Evolutionary conservation across 768 basidiomycete species (phyloP), one percentile per base, ranked within the genome.

Genomic region (Mrakia hoshinonis): DNA sequence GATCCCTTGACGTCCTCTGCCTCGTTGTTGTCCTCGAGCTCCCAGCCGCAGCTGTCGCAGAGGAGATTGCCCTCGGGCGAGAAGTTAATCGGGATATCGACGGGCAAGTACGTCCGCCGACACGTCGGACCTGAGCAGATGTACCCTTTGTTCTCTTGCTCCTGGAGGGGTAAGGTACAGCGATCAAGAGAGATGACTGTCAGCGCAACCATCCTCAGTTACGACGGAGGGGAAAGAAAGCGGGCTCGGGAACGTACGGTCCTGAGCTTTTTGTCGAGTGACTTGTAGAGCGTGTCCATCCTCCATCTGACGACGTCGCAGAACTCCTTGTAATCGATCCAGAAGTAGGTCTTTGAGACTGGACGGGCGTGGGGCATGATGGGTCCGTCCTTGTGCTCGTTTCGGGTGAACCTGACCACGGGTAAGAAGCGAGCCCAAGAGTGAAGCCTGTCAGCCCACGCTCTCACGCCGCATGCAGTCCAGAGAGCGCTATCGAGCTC

Each of bases 271-370:
- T 89, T 87, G 81, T 98, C 93, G 74, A 99, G 92, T 73, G 86
- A 66, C 86, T 73, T 87, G 84, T 74, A 90, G 85, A 91, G 97
- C 93, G 78, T 90, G 5, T 91, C 91, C 67, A 98, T 86, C 49
- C 94, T 85, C 91, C 95, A 99, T 79, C 98, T 97, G 80, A 95
- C 90, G 58, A 98, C 93, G 80, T 98, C 93, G 81, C 91, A 93
- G 78, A 97, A 94, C 77, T 88, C 86, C 76, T 92, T 87, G 80
- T 95, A 93, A 81, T 99, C 89, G 78, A 99, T 90, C 81, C 91
- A 97, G 82, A 91, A 99, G 82, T 97, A 99, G 77, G 91, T 89
- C 76, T 89, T 87, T 74, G 89, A 89, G 72, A 89, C 88, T 72
- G 89, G 88, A 73, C 94, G 87, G 79, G 71, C 70, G 54, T 89